These are phyloP conservation scores for Zymoseptoria ardabiliae DNA, from an alignment of 2,329 filamentous ascomycete genomes.

Conservation along the genomic window DNA sequence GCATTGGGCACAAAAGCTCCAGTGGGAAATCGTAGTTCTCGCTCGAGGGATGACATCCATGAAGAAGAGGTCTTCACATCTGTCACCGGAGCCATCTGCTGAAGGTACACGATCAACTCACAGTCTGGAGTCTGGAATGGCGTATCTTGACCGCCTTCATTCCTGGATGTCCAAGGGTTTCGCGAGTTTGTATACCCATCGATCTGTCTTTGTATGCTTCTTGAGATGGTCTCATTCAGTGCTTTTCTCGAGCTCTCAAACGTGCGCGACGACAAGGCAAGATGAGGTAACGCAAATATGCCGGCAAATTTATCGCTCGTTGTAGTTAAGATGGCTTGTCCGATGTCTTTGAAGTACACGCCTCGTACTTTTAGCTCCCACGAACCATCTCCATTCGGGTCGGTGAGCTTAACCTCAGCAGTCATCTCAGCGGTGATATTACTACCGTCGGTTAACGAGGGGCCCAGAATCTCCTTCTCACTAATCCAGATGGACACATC, in stretches of 20 bases:
- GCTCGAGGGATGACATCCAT: slow-evolving; percentile 47
- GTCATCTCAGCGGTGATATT: slow-evolving; percentile 57
- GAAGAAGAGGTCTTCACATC: slow-evolving; percentile 19
- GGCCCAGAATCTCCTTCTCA: slow-evolving; percentile 38
- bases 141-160: slow-evolving; percentile 52
- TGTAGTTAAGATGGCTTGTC: slow-evolving; percentile 73
- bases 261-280: slow-evolving; percentile 54
- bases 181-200: slow-evolving; percentile 44
- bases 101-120: slow-evolving; percentile 81
- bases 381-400: slow-evolving; percentile 62
- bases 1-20: slow-evolving; percentile 47
- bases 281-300: slow-evolving; percentile 80
- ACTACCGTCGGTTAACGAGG: slow-evolving; percentile 33
- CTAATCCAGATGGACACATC: slow-evolving; percentile 63
- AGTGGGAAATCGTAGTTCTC: slow-evolving; percentile 53
- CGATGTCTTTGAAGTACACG: slow-evolving; percentile 76
- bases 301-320: slow-evolving; percentile 90
- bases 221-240: slow-evolving; percentile 64
- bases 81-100: slow-evolving; percentile 45
- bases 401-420: slow-evolving; percentile 64
- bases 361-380: slow-evolving; percentile 78
- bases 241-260: slow-evolving; percentile 47
- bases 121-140: slow-evolving; percentile 64
- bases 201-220: slow-evolving; percentile 60
- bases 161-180: slow-evolving; percentile 70